A percentile compares a stretch with the other conserved stretches of the same genome.
Evolutionary conservation across 331 rosid species (phyloP).

Genomic region (Telfairia occidentalis): DNA sequence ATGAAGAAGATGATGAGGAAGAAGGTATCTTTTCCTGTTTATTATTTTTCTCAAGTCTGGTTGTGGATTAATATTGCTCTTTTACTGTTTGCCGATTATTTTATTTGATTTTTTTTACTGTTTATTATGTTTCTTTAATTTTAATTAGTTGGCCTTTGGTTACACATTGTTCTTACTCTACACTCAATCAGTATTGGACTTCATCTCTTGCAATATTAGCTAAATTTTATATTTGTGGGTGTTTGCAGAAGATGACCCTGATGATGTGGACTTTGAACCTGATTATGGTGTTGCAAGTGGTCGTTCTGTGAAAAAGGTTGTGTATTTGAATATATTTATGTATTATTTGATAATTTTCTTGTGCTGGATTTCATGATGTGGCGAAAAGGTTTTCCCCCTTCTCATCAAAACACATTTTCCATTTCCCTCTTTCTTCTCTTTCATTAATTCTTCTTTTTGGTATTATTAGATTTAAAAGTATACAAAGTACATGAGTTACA

Average conservation of each 20-base stretch:
- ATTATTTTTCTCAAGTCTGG: slow-evolving; percentile 9
- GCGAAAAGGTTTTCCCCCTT: neutral
- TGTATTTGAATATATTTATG: slow-evolving; percentile 9
- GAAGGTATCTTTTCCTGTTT: slow-evolving; percentile 47
- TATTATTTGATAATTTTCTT: slow-evolving; percentile 14
- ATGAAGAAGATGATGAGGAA: slow-evolving; percentile 78
- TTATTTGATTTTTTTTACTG: neutral
- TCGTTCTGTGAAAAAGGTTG: slow-evolving; percentile 65
- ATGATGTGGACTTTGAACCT: slow-evolving; percentile 92
- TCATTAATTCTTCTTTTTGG: neutral
- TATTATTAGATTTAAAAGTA: neutral
- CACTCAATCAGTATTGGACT: neutral
- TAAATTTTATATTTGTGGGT: slow-evolving; percentile 18
- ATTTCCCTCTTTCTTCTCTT: neutral
- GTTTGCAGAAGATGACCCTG: slow-evolving; percentile 90
- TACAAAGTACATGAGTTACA: neutral
- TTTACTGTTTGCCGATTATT: neutral
- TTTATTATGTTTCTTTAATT: neutral
- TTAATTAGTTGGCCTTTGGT: neutral
- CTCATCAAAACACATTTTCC: neutral
- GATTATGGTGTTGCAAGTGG: slow-evolving; percentile 35
- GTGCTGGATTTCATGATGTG: neutral
- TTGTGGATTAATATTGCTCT: neutral
- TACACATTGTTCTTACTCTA: neutral
- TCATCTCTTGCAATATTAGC: neutral